Evolutionary conservation across 2,329 filamentous ascomycete genomes (phyloP).

Genomic region (Aspergillus pseudoviridinutans): DNA sequence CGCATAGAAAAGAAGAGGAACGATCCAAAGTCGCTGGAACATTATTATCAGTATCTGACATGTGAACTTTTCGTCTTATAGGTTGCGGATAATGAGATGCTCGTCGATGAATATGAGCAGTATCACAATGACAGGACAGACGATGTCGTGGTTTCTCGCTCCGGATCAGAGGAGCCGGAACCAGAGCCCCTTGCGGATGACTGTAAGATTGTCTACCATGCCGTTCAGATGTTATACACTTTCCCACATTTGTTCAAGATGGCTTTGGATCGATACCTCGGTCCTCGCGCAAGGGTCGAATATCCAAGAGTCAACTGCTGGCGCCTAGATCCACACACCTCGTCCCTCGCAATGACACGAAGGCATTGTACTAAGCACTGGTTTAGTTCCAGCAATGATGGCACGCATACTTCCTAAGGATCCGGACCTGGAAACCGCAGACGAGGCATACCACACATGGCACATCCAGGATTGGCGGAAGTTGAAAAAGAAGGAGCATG

Average conservation of each 20-base stretch:
- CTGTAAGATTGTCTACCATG: constrained; percentile 37
- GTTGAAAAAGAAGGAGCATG: constrained; percentile 75
- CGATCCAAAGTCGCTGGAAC: not conserved
- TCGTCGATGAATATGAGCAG: constrained; percentile 54
- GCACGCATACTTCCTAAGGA: constrained; percentile 70
- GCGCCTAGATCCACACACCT: not conserved
- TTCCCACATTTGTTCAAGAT: not conserved
- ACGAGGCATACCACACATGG: constrained; percentile 78
- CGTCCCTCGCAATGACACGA: not conserved
- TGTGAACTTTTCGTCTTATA: constrained; percentile 31
- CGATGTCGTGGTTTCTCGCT: constrained; percentile 59
- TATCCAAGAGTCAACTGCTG: constrained; percentile 1
- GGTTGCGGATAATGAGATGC: constrained; percentile 58
- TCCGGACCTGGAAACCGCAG: constrained; percentile 75
- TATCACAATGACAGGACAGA: constrained; percentile 60
- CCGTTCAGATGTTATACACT: not conserved
- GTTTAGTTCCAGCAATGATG: constrained; percentile 76
- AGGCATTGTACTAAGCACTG: constrained; percentile 12
- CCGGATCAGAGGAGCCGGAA: constrained; percentile 55
- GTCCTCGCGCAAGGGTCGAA: constrained; percentile 10
- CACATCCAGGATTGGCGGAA: constrained; percentile 78
- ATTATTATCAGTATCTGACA: constrained; percentile 23
- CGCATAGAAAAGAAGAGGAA: not conserved
- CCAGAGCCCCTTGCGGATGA: constrained; percentile 57
- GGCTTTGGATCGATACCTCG: not conserved